Evolutionary conservation across 192 early-diverging fungal species (phyloP), one percentile per base, ranked within the genome.

Genomic region (Coemansia sp.): DNA sequence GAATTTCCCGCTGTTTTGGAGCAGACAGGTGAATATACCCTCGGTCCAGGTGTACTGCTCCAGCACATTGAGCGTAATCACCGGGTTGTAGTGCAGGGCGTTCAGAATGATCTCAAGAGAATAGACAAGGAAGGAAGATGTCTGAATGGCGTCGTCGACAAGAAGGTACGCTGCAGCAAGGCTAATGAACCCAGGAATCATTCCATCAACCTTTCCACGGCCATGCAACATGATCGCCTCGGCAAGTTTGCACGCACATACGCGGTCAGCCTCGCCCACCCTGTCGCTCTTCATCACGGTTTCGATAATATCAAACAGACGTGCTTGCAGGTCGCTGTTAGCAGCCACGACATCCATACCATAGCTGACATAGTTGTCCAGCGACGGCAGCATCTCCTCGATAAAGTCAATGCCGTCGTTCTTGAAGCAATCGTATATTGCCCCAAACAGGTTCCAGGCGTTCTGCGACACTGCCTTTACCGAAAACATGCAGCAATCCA

Each of bases 291-390:
- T 90, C 90, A 92, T 88, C 3, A 92, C 88, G 30, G 91, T 93
- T 74, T 93, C 86, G 41, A 95, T 88, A 56, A 98, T 92, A 71
- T 96, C 92, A 66, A 91, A 89, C 58, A 95, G 86, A 64, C 88
- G 89, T 43, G 86, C 67, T 66, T 92, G 91, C 53, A 91, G 83
- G 57, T 89, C 87, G 51, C 78, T 76, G 77, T 87, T 93, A 20
- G 84, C 41, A 0, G 86, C 84, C 67, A 95, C 91, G 10, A 88
- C 85, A 16, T 92, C 90, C 62, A 85, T 92, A 72, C 97, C 97
- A 64, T 90, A 94, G 9, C 89, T 86, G 45, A 97, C 89, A 66
- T 90, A 97, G 85, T 97, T 95, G 73, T 95, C 93, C 55, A 99
- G 85, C 24, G 90, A 89, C n/a, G 91, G 91, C 34, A 92, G 68